Evolutionary conservation across 106 monocot genomes (phyloP).

Genomic region (Dactylorhiza incarnata): DNA sequence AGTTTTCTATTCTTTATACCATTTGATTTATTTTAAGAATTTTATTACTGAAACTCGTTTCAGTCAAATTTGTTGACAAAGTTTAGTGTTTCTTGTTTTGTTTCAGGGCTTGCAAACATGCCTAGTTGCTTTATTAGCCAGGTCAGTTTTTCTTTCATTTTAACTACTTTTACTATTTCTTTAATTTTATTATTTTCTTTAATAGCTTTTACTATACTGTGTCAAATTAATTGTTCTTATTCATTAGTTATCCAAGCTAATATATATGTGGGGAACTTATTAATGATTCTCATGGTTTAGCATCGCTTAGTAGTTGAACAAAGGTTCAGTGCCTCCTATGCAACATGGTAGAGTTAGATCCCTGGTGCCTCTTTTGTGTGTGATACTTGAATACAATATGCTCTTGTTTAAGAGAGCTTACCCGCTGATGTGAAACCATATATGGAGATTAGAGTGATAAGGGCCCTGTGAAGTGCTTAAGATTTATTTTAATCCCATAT

Average conservation of each 20-base stretch:
- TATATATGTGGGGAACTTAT: background rate
- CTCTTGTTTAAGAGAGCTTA: too few species aligned
- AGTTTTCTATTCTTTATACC: background rate
- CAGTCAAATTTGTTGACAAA: conserved; percentile 6
- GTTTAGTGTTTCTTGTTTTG: conserved; percentile 7
- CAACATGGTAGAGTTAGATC: too few species aligned
- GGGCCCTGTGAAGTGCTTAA: too few species aligned
- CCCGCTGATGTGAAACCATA: too few species aligned
- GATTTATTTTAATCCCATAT: too few species aligned
- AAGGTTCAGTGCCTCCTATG: too few species aligned
- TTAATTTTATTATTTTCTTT: background rate
- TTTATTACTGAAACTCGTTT: background rate
- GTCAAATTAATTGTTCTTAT: background rate
- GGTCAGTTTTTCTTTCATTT: conserved; percentile 18
- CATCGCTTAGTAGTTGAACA: background rate
- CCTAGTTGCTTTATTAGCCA: conserved; percentile 26
- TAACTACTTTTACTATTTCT: background rate
- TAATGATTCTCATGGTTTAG: background rate
- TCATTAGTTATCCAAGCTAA: background rate
- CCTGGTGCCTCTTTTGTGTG: too few species aligned
- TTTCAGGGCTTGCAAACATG: conserved; percentile 67
- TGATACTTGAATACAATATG: too few species aligned
- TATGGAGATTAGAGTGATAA: too few species aligned
- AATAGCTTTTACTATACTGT: background rate
- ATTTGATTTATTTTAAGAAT: background rate